Conservation (phyloP, 805 yeast genomes). For the Barnettozyma pratensis region DNA sequence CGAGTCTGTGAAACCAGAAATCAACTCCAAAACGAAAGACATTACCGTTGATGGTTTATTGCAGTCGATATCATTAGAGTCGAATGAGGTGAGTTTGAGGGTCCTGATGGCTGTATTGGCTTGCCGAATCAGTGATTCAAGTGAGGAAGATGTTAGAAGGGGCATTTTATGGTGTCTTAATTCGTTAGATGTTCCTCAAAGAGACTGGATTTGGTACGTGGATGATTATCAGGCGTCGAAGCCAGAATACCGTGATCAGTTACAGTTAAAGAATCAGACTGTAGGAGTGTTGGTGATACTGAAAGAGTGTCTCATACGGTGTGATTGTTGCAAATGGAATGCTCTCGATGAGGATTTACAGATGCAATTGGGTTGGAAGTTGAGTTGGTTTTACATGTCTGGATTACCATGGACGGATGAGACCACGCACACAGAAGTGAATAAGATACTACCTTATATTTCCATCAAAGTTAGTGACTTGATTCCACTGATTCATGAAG, state of each 20-base stretch:
- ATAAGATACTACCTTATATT: not conserved
- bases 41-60: not conserved
- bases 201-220: conserved; percentile 18
- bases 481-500: conserved; percentile 4
- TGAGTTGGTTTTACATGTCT: conserved; percentile 8
- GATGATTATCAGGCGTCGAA: conserved; percentile 15
- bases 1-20: not conserved
- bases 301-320: not conserved
- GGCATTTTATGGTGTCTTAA: not conserved
- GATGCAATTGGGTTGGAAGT: not conserved
- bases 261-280: conserved; percentile 8
- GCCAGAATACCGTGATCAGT: conserved; percentile 9
- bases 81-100: not conserved
- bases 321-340: not conserved
- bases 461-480: not conserved
- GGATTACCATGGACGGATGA: conserved; percentile 20
- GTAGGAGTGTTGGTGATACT: conserved; percentile 3
- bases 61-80: not conserved
- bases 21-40: not conserved
- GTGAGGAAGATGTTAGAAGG: not conserved
- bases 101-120: not conserved
- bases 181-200: conserved; percentile 2
- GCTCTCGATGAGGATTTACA: too few relatives aligned
- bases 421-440: not conserved
- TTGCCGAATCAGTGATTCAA: not conserved